Evolutionary conservation across 441 rosid genomes (phyloP), one percentile per base, ranked within the genome.

Genomic region (Erodium texanum): DNA sequence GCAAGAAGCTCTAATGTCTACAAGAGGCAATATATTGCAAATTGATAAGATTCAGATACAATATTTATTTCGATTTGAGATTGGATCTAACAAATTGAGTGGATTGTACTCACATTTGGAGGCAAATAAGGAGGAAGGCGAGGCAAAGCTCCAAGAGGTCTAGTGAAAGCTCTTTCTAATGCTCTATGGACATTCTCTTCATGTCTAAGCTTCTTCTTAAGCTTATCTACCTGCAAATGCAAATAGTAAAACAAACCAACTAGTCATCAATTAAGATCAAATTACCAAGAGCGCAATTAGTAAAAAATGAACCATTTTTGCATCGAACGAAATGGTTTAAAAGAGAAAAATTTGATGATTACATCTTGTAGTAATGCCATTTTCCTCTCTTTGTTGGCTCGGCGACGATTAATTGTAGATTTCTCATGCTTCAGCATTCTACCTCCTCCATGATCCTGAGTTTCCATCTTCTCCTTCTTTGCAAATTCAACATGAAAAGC

Each of bases 111-210:
- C 65, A 92, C 98, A 82, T 82, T 34, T 63, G 88, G 85, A 70
- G 98, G 96, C 27, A 92, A 90, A 68, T 85, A 92, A 73, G 96
- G 88, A 4, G 93, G 96, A 71, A 92, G 88, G 67, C 98, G 89
- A 79, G 98, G 98, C 32, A 92, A 85, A 74, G 92, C 86, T 48
- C 98, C 98, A 73, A 90, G 82, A 76, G 98, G 98, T 81, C 98
- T 85, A 56, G 87, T 88, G 73, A 92, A 90, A 72, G 96, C 98
- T 59, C 98, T 89, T 78, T 88, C 96, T 59, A 92, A 69, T 68
- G 96, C 96, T 84, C 89, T 89, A 69, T 92, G 98, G 66, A 88
- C 92, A 83, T 90, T 90, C 89, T 92, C 96, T 71, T 92, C 98
- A 56, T 88, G 93, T 80, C 86, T 85, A 36, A 92, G 95, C 82